Conservation (phyloP, 192 early-diverging fungal species). For the Spizellomyces sp. region DNA sequence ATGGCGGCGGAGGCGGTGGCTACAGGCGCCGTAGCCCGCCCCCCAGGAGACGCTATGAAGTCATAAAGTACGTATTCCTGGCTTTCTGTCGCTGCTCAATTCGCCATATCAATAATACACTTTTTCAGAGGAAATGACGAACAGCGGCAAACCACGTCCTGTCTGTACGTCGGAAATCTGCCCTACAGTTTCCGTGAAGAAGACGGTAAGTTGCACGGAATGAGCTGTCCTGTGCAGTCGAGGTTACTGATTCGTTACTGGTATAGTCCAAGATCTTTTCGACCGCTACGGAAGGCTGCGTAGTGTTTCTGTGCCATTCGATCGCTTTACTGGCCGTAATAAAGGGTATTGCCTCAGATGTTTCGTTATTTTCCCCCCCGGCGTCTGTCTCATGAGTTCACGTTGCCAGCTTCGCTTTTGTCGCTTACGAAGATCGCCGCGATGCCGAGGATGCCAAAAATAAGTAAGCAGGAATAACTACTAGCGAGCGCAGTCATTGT, state of each 20-base stretch:
- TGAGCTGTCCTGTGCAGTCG: background rate
- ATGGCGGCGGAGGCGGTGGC: conserved; percentile 28
- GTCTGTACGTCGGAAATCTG: conserved; percentile 75
- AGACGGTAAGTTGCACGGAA: conserved; percentile 41
- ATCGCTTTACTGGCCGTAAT: conserved; percentile 73
- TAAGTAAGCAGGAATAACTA: conserved; percentile 28
- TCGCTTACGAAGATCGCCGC: conserved; percentile 72
- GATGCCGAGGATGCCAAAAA: conserved; percentile 68
- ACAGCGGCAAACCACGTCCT: conserved; percentile 62
- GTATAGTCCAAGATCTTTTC: conserved; percentile 65
- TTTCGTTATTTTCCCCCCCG: background rate
- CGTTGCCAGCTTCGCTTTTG: conserved; percentile 71
- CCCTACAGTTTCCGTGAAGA: conserved; percentile 72
- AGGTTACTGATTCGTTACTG: background rate
- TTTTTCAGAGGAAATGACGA: conserved; percentile 63
- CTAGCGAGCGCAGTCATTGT: background rate
- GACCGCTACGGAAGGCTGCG: conserved; percentile 71
- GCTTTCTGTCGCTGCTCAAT: background rate
- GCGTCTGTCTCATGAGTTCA: conserved; percentile 6
- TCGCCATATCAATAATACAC: conserved; percentile 10
- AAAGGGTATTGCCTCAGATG: conserved; percentile 62
- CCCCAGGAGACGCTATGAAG: conserved; percentile 30
- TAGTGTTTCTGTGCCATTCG: conserved; percentile 71
- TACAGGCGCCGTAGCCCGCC: conserved; percentile 39
- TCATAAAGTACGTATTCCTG: conserved; percentile 17